phyloP scores from a whole-genome alignment of 345 rosid species.

The Salix dunnii region DNA sequence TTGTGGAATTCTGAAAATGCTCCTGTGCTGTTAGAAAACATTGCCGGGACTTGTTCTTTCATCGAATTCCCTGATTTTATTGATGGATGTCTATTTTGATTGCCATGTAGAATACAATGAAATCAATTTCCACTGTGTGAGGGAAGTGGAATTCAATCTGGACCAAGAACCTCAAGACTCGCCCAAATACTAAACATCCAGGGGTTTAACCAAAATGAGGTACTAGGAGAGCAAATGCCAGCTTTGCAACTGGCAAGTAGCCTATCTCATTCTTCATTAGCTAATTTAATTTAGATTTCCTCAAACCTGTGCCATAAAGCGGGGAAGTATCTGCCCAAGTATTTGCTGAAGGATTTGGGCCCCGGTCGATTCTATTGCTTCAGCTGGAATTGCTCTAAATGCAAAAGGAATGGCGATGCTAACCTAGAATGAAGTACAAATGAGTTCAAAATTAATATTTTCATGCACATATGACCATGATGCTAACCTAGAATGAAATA shows the following conservation, averaged over 20 bases:
- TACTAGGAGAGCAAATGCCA: not conserved
- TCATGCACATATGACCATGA: slow-evolving; percentile 20
- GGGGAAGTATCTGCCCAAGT: slow-evolving; percentile 81
- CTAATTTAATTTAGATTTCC: slow-evolving; percentile 1
- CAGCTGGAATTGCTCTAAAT: slow-evolving; percentile 62
- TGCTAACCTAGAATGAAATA: slow-evolving; percentile 47
- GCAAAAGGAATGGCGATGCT: slow-evolving; percentile 78
- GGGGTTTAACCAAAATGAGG: not conserved
- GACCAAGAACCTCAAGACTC: not conserved
- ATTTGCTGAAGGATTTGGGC: slow-evolving; percentile 75
- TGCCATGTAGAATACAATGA: not conserved
- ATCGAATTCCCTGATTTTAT: not conserved
- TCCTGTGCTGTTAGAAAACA: not conserved
- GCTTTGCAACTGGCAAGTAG: slow-evolving; percentile 1
- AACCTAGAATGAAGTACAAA: slow-evolving; percentile 40
- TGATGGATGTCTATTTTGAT: not conserved
- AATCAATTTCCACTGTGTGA: not conserved
- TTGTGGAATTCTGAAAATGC: not conserved
- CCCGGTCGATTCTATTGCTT: slow-evolving; percentile 76
- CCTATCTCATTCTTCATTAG: slow-evolving; percentile 8
- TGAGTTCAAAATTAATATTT: not conserved
- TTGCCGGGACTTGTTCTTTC: not conserved
- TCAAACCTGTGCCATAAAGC: slow-evolving; percentile 87
- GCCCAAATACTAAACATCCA: not conserved
- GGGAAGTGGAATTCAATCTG: not conserved